Percentiles rank a stretch among this genome's conserved stretches.
Evolutionary conservation across 2,329 filamentous ascomycete species (phyloP).

Genomic region (Aureobasidium sp.): DNA sequence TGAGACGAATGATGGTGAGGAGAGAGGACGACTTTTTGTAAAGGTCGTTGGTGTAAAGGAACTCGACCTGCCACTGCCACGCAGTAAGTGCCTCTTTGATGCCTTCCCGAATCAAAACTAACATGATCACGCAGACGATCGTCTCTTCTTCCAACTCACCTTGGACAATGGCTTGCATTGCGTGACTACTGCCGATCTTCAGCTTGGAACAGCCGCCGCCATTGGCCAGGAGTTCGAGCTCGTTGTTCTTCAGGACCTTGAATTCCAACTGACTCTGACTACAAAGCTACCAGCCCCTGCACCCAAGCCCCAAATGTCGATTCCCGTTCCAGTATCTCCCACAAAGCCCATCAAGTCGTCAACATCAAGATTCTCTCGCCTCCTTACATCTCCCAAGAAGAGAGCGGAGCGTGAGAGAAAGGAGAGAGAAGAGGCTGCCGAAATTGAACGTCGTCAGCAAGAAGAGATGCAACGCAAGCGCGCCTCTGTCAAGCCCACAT

Average conservation of each 20-base stretch:
- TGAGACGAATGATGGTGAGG: slow-evolving; percentile 66
- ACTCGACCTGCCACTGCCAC: slow-evolving; percentile 80
- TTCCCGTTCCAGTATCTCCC: slow-evolving; percentile 42
- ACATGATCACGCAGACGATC: slow-evolving; percentile 55
- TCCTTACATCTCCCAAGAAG: slow-evolving; percentile 93
- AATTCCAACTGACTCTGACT: slow-evolving; percentile 94
- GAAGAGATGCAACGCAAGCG: slow-evolving; percentile 39
- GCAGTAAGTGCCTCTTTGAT: slow-evolving; percentile 53
- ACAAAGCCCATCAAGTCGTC: slow-evolving; percentile 60
- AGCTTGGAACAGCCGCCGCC: slow-evolving; percentile 81
- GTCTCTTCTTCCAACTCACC: slow-evolving; percentile 89
- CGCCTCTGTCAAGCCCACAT: slow-evolving; percentile 56
- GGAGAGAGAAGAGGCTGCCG: slow-evolving; percentile 72
- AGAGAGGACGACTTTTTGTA: slow-evolving; percentile 86
- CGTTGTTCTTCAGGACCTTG: slow-evolving; percentile 93
- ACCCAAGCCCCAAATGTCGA: slow-evolving; percentile 29
- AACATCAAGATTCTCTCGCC: slow-evolving; percentile 72
- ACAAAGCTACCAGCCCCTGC: slow-evolving; percentile 72
- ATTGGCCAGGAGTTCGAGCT: slow-evolving; percentile 98
- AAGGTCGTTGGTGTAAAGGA: slow-evolving; percentile 99
- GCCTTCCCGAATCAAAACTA: slow-evolving; percentile 22
- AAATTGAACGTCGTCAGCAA: slow-evolving; percentile 35
- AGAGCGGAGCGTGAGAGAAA: slow-evolving; percentile 86
- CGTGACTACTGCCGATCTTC: slow-evolving; percentile 91
- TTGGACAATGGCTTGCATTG: slow-evolving; percentile 98